These are phyloP conservation scores for Austropuccinia psidii DNA, from an alignment of 1,284 basidiomycete genomes.

Conservation along the genomic window DNA sequence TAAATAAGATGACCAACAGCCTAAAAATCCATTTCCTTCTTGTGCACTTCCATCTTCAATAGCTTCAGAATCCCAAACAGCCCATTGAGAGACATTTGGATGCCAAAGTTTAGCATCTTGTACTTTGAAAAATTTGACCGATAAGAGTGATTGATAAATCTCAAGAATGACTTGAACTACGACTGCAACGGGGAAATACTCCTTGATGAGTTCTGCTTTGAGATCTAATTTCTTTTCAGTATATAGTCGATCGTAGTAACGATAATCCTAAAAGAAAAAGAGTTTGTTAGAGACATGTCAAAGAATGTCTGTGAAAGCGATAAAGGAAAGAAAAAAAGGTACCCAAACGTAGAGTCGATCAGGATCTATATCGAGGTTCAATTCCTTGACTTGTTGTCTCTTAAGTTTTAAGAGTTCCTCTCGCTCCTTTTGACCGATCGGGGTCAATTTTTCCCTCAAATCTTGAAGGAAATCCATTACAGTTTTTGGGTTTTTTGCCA, in stretches of 20 bases:
- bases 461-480: conserved; percentile 63
- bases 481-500: conserved; percentile 63
- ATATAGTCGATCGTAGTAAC: conserved; percentile 25
- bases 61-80: conserved; percentile 21
- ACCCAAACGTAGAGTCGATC: conserved; percentile 65
- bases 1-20: neutral
- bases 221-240: conserved; percentile 53
- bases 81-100: conserved; percentile 52
- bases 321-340: conserved; percentile 31
- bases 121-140: conserved; percentile 62
- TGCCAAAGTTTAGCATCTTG: conserved; percentile 58
- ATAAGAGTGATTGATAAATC: conserved; percentile 69
- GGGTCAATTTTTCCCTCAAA: conserved; percentile 63
- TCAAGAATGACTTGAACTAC: conserved; percentile 69
- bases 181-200: conserved; percentile 72
- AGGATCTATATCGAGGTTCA: conserved; percentile 57
- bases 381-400: conserved; percentile 59
- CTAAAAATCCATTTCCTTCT: conserved; percentile 30
- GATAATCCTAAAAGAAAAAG: conserved; percentile 50
- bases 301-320: conserved; percentile 35
- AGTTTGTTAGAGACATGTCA: conserved; percentile 51
- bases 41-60: conserved; percentile 8
- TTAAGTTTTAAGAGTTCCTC: conserved; percentile 63
- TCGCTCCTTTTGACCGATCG: conserved; percentile 61
- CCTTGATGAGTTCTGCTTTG: conserved; percentile 67